Base-by-base conservation (phyloP, 805 yeast genomes). In the Saturnispora saitoi region DNA sequence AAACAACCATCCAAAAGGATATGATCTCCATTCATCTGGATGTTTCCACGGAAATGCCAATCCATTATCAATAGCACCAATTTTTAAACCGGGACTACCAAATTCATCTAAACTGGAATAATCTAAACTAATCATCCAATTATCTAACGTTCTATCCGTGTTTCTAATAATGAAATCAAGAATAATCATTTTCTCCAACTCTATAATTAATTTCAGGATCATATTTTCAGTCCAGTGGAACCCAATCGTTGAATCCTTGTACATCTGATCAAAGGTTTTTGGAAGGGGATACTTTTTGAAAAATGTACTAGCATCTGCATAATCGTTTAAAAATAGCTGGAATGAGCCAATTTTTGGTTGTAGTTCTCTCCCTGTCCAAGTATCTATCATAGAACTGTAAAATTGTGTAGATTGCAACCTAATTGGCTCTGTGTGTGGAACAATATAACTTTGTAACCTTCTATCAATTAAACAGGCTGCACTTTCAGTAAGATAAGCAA, bases 1-100 rank as follows among this genome's bases (percentile, higher is more conserved):
- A 56, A 78, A 82, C 24, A 83, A 64, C 91, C 91, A 83, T 0
- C 90, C 90, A 64, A 75, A 83, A 0, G 90, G 90, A 56, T 80
- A 83, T 0, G 86, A 80, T 48, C 90, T 65, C 87, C 89, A 82
- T 58, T 82, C 88, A 62, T 83, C 86, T 0, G 90, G 90, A 54
- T 82, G 87, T 57, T 83, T 83, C 88, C 88, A 83, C 4, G 91
- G 90, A 56, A 80, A 83, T 0, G 89, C 72, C 29, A 83, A 67
- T 0, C 89, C 89, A 14, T 86, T 81, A 57, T 83, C 90, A 41
- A 83, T 83, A 0, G 90, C 91, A 2, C 86, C 88, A 29, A 83
- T 69, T 45, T 68, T 71, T 12, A 83, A 51, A 1, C 37, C 48
- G 0, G 83, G 82, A 20, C 48, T 42, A 1, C 43, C 43, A 40